Evolutionary conservation across 257 asterid genomes (phyloP).

Genomic region (Solanum megistacrolobum): DNA sequence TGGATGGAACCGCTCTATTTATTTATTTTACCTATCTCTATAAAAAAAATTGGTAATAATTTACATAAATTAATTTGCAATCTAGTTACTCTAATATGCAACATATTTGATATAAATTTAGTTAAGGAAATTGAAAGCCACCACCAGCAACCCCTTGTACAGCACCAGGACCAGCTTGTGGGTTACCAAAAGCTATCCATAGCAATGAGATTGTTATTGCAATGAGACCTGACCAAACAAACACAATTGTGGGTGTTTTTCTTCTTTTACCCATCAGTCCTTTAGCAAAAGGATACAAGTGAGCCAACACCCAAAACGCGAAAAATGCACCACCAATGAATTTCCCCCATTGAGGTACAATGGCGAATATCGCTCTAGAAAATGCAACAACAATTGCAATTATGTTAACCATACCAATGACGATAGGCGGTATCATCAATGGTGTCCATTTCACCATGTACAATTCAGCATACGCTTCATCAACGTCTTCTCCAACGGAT

Average conservation of each 20-base stretch:
- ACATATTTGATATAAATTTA: not conserved
- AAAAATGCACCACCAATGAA: slow-evolving; percentile 35
- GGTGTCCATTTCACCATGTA: slow-evolving; percentile 31
- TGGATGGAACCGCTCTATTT: not conserved
- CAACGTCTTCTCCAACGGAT: slow-evolving; percentile 16
- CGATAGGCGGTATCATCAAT: slow-evolving; percentile 33
- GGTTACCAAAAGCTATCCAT: slow-evolving; percentile 18
- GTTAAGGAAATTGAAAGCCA: slow-evolving; percentile 10
- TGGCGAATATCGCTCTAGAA: slow-evolving; percentile 17
- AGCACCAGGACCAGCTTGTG: not conserved
- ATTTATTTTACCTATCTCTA: not conserved
- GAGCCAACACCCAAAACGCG: slow-evolving; percentile 37
- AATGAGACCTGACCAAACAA: slow-evolving; percentile 37
- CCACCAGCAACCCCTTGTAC: not conserved
- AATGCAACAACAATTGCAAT: slow-evolving; percentile 22
- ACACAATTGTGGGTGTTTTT: slow-evolving; percentile 38
- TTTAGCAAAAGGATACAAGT: slow-evolving; percentile 35
- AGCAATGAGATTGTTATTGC: slow-evolving; percentile 33
- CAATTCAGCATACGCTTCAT: slow-evolving; percentile 24
- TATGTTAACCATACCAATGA: slow-evolving; percentile 25
- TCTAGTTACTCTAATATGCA: not conserved
- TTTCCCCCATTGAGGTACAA: slow-evolving; percentile 24
- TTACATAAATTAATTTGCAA: not conserved
- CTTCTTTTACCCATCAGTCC: slow-evolving; percentile 34
- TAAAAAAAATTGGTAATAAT: not conserved